Evolutionary conservation across 2,329 filamentous ascomycete species (phyloP).

Genomic region (Epichloe typhina): DNA sequence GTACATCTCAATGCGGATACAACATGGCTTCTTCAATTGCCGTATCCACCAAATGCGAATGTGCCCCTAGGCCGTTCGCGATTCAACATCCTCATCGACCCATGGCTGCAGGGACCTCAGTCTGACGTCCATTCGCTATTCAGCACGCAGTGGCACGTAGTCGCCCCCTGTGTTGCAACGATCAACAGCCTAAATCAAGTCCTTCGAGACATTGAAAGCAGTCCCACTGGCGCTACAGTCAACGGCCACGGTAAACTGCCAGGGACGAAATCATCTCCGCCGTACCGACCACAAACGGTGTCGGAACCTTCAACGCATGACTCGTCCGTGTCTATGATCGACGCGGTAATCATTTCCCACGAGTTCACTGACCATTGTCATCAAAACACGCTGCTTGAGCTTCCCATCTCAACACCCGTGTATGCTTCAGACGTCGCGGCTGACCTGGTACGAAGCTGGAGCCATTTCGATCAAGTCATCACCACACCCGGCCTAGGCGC

Average conservation of each 20-base stretch:
- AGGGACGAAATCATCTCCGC: neutral
- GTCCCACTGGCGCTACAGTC: neutral
- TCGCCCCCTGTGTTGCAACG: constrained; percentile 37
- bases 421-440: constrained; percentile 48
- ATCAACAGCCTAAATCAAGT: constrained; percentile 41
- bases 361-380: constrained; percentile 61
- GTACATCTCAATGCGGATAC: constrained; percentile 56
- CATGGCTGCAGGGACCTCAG: constrained; percentile 51
- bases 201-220: constrained; percentile 33
- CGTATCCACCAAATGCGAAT: constrained; percentile 32
- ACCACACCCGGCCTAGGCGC: constrained; percentile 32
- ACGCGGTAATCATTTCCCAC: constrained; percentile 47
- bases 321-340: constrained; percentile 30
- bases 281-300: constrained; percentile 6
- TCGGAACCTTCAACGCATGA: neutral
- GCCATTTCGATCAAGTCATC: constrained; percentile 43
- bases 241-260: neutral
- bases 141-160: constrained; percentile 49
- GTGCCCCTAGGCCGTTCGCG: constrained; percentile 32
- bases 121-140: constrained; percentile 52
- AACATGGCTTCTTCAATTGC: constrained; percentile 53
- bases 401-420: constrained; percentile 38
- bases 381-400: constrained; percentile 42
- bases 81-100: constrained; percentile 53
- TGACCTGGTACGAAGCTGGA: constrained; percentile 41